Percentiles rank a stretch among this genome's conserved stretches.
Conservation (phyloP, 2,329 filamentous ascomycete genomes). For the Niveomyces coronatus region DNA sequence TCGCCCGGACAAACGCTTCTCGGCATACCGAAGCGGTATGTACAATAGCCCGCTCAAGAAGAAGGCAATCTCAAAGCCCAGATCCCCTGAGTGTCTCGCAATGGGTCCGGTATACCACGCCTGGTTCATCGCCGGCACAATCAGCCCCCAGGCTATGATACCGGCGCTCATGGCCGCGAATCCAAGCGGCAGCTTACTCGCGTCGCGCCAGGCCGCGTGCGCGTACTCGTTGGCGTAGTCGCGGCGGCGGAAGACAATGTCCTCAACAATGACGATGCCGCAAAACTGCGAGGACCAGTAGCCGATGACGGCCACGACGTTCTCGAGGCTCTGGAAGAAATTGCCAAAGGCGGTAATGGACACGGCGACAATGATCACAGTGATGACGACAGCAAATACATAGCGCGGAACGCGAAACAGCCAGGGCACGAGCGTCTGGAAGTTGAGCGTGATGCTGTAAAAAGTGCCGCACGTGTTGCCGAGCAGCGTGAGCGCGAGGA, state of each 20-base stretch:
- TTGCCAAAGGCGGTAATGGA: constrained; percentile 43
- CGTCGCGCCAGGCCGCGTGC: constrained; percentile 36
- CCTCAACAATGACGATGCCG: constrained; percentile 37
- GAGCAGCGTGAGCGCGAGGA: constrained; percentile 46
- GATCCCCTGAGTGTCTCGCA: constrained; percentile 48
- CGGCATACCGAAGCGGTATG: constrained; percentile 34
- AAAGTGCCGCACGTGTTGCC: constrained; percentile 50
- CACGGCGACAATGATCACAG: constrained; percentile 49
- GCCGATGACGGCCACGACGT: constrained; percentile 46
- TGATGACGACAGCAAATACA: constrained; percentile 46
- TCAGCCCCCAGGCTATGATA: constrained; percentile 35
- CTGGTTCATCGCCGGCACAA: constrained; percentile 50
- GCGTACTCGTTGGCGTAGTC: constrained; percentile 36
- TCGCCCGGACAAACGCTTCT: constrained; percentile 26
- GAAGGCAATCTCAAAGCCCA: constrained; percentile 56
- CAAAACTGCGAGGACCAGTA: constrained; percentile 49
- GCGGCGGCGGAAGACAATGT: constrained; percentile 36
- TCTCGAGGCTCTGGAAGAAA: constrained; percentile 48
- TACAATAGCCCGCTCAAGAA: constrained; percentile 38
- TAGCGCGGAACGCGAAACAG: constrained; percentile 46
- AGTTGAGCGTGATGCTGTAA: constrained; percentile 54
- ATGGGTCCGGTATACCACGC: constrained; percentile 53
- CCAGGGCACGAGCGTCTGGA: constrained; percentile 50
- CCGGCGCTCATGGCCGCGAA: constrained; percentile 36
- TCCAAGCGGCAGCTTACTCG: constrained; percentile 33